A percentile compares a stretch with the other conserved stretches of the same genome.
Evolutionary conservation across 179 eudicot genomes (phyloP).

Genomic region (Amaranthus tricolor): DNA sequence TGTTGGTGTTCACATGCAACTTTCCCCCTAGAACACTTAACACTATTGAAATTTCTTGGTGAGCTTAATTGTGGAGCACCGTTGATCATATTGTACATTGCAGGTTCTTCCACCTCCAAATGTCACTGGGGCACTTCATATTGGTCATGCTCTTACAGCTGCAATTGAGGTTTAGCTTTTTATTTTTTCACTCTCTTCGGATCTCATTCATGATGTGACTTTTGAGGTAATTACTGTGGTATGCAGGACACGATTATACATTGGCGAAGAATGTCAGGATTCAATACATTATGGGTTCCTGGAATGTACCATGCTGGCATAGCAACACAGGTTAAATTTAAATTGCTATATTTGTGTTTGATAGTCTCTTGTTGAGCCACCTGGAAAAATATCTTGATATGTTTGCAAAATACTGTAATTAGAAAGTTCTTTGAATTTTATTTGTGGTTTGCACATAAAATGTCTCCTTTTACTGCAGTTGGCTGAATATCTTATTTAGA

Average conservation of each 20-base stretch:
- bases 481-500: too few species aligned
- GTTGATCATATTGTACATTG: constrained; percentile 3
- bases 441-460: too few species aligned
- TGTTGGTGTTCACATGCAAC: too few species aligned
- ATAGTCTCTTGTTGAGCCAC: not conserved
- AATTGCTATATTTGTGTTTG: not conserved
- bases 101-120: constrained; percentile 93
- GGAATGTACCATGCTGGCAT: constrained; percentile 92
- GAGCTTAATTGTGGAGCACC: not conserved
- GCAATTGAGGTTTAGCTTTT: constrained; percentile 54
- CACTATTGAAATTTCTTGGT: not conserved
- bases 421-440: too few species aligned
- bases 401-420: too few species aligned
- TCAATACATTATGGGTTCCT: constrained; percentile 83
- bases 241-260: constrained; percentile 75
- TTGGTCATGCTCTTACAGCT: constrained; percentile 84
- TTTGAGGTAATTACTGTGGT: constrained; percentile 1
- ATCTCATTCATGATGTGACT: not conserved
- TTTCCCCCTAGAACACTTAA: too few species aligned
- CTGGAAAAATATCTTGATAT: not conserved
- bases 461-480: too few species aligned
- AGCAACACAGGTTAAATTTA: constrained; percentile 66
- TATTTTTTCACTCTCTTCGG: not conserved
- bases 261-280: constrained; percentile 81
- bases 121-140: constrained; percentile 86